Evolutionary conservation across 306 rosid genomes (phyloP).

Genomic region (Gleditsia sinensis): DNA sequence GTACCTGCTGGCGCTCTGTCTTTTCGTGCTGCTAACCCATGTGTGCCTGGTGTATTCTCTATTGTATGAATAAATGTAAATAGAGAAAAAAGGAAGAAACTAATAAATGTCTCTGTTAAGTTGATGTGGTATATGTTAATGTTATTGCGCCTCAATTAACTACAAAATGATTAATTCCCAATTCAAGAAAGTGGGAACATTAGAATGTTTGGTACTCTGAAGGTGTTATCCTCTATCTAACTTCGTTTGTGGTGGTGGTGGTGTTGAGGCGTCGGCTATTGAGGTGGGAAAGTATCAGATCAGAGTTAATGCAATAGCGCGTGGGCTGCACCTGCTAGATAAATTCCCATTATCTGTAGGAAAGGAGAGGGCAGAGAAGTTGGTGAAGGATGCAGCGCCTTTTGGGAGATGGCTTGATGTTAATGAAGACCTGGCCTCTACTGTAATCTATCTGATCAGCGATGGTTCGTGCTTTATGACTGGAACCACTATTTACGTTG

Average conservation of each 20-base stretch:
- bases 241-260: no score
- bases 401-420: constrained; percentile 77
- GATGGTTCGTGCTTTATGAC: constrained; percentile 91
- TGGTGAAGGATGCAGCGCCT: constrained; percentile 51
- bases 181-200: background rate
- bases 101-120: background rate
- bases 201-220: background rate
- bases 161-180: background rate
- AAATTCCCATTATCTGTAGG: constrained; percentile 69
- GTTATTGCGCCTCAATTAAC: background rate
- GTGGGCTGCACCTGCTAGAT: constrained; percentile 79
- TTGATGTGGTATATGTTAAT: background rate
- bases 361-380: constrained; percentile 18
- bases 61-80: no score
- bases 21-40: no score
- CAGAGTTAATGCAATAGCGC: constrained; percentile 48
- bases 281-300: constrained; percentile 18
- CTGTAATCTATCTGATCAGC: constrained; percentile 72
- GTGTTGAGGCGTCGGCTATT: constrained; percentile 14
- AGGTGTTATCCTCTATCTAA: background rate
- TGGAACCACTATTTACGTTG: constrained; percentile 88
- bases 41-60: no score
- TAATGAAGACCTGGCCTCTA: constrained; percentile 68
- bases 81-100: no score
- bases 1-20: no score